These are phyloP conservation scores for Teunomyces tritomae DNA, from an alignment of 805 yeast genomes.

Conservation along the genomic window DNA sequence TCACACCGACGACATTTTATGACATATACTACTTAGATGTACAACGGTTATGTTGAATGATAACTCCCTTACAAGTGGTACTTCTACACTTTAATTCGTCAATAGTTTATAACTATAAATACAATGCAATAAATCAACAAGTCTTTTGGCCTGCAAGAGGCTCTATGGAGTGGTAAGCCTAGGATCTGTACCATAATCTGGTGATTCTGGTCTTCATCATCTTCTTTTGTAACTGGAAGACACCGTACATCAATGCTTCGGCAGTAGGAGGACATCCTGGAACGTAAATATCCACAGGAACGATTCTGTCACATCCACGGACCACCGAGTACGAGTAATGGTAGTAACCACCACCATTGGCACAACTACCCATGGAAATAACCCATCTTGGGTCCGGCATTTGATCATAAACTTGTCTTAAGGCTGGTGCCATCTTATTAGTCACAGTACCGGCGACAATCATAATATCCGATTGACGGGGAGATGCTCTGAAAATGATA, in stretches of 20 bases:
- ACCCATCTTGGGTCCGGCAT: slow-evolving; percentile 97
- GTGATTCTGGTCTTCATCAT: slow-evolving; percentile 80
- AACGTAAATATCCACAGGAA: slow-evolving; percentile 86
- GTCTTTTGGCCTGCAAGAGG: background rate
- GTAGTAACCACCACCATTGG: slow-evolving; percentile 91
- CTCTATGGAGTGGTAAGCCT: slow-evolving; percentile 1
- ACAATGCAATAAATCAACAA: slow-evolving; percentile 2
- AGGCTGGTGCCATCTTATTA: slow-evolving; percentile 90
- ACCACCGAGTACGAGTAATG: slow-evolving; percentile 88
- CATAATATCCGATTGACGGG: slow-evolving; percentile 89
- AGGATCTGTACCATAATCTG: slow-evolving; percentile 79
- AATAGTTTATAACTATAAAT: background rate
- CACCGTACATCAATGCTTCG: slow-evolving; percentile 89
- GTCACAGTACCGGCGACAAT: slow-evolving; percentile 91
- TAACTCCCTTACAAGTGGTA: no score
- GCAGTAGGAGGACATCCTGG: slow-evolving; percentile 94
- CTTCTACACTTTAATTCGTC: background rate
- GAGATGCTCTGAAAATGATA: slow-evolving; percentile 89
- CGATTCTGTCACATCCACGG: slow-evolving; percentile 84
- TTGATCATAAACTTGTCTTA: slow-evolving; percentile 90
- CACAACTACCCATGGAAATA: slow-evolving; percentile 91
- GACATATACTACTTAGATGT: no score
- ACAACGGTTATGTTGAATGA: no score
- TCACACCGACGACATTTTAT: no score
- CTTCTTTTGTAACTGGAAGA: slow-evolving; percentile 85